phyloP scores from a whole-genome alignment of 2,329 filamentous ascomycete species.

The Aspergillus sp. region DNA sequence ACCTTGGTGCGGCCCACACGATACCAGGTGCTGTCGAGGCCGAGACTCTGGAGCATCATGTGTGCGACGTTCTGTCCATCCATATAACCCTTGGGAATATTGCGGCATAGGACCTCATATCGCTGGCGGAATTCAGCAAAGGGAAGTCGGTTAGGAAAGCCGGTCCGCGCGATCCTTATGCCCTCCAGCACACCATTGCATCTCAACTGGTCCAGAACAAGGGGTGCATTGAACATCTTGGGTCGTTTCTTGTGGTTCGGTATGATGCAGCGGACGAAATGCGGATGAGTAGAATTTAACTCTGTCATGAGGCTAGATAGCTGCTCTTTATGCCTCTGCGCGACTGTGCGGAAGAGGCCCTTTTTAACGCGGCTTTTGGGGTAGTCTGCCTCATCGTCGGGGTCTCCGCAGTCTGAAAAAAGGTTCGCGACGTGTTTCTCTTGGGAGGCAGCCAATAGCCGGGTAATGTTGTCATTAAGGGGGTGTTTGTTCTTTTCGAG shows the following conservation, averaged over 20 bases:
- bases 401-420: conserved; percentile 83
- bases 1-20: conserved; percentile 95
- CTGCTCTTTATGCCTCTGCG: conserved; percentile 96
- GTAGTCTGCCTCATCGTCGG: conserved; percentile 68
- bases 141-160: conserved; percentile 88
- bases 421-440: conserved; percentile 80
- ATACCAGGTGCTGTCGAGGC: conserved; percentile 80
- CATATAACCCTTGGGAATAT: conserved; percentile 85
- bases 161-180: conserved; percentile 93
- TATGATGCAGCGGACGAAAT: conserved; percentile 96
- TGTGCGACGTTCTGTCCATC: conserved; percentile 83
- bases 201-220: conserved; percentile 95
- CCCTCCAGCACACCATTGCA: conserved; percentile 99
- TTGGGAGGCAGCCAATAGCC: conserved; percentile 75
- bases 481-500: conserved; percentile 99
- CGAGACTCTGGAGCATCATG: conserved; percentile 85
- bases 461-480: conserved; percentile 92
- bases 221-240: conserved; percentile 83
- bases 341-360: conserved; percentile 92
- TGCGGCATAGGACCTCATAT: conserved; percentile 88
- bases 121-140: conserved; percentile 94
- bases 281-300: conserved; percentile 91
- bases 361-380: conserved; percentile 85
- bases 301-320: conserved; percentile 95
- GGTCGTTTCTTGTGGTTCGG: conserved; percentile 97